Percentiles rank a stretch among this genome's conserved stretches.
Conservation (phyloP, 108 stramenopile genomes). For the Epipyxis sp. region DNA sequence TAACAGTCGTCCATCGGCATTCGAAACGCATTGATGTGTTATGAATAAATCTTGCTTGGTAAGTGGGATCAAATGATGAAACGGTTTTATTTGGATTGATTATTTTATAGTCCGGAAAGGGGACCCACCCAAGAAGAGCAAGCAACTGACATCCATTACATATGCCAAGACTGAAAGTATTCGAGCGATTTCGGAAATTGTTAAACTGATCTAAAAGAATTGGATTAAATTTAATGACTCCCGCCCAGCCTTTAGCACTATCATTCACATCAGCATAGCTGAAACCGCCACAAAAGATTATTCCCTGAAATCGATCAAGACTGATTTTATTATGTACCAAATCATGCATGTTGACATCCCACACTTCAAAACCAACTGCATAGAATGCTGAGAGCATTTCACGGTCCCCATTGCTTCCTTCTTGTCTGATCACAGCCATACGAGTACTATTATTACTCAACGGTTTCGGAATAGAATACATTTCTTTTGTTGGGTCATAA, state of each 20-base stretch:
- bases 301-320: constrained; percentile 81
- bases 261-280: constrained; percentile 96
- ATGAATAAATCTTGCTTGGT: constrained; percentile 90
- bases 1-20: constrained; percentile 83
- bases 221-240: constrained; percentile 92
- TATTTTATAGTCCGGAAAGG: constrained; percentile 38
- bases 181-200: constrained; percentile 76
- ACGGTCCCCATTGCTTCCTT: constrained; percentile 97
- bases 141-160: constrained; percentile 99
- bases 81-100: constrained; percentile 41
- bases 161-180: constrained; percentile 96
- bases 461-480: too few relatives aligned
- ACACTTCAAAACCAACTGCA: constrained; percentile 89
- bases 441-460: constrained; percentile 65
- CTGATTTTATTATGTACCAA: constrained; percentile 68
- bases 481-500: too few relatives aligned
- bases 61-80: constrained; percentile 49
- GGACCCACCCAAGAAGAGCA: constrained; percentile 97
- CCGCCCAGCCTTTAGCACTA: constrained; percentile 99
- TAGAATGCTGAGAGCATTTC: constrained; percentile 95
- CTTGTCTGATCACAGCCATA: constrained; percentile 92
- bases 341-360: constrained; percentile 91
- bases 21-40: constrained; percentile 95
- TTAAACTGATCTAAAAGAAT: constrained; percentile 85
- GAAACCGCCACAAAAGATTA: constrained; percentile 94